Base-by-base conservation (phyloP, 2,329 filamentous ascomycete genomes). In the Biscogniauxia mediterranea region DNA sequence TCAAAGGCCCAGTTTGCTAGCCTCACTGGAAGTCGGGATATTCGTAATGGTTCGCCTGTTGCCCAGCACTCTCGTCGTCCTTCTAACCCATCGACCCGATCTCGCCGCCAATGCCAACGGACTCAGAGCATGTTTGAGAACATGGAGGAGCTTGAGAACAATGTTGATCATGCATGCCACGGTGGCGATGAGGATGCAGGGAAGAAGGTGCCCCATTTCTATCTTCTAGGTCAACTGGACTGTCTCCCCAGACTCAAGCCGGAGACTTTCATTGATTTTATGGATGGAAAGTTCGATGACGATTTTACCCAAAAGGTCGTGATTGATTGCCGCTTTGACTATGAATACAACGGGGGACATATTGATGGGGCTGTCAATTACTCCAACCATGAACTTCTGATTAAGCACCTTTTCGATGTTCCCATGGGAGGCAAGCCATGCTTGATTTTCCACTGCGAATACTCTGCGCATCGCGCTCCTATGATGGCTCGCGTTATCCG, bases 121-220 rank as follows among this genome's bases (percentile, higher is more conserved):
- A 96, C 94, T 23, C 80, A 97, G 72, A 98, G 95, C 83, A 99
- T 99, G 95, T 99, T 96, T 77, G 94, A 98, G 79, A 88, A 90
- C 74, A 90, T 97, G 59, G 90, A 96, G 80, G 92, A 92, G 2
- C 38, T 17, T 77, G 82, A 88, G 59, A 92, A 93, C 75, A 81
- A 89, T 66, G 85, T 87, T 53, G 84, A 85, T 11, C 75, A 79
- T 61, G 72, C 78, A 57, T 75, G 83, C 61, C 80, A 84, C 62
- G 83, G 81, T 69, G 79, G 80, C 61, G 79, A 94, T 64, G 85
- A 91, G 69, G 89, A 90, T 51, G 89, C 94, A 60, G 91, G 91
- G 85, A 93, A 96, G 73, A 81, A 50, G 82, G 87, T 99, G 61
- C 95, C 95, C 66, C 91, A 96, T 75, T 96, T 96, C 75, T 85